Evolutionary conservation across 2,329 filamentous ascomycete species (phyloP), one percentile per base, ranked within the genome.

Genomic region (Colletotrichum phormii): DNA sequence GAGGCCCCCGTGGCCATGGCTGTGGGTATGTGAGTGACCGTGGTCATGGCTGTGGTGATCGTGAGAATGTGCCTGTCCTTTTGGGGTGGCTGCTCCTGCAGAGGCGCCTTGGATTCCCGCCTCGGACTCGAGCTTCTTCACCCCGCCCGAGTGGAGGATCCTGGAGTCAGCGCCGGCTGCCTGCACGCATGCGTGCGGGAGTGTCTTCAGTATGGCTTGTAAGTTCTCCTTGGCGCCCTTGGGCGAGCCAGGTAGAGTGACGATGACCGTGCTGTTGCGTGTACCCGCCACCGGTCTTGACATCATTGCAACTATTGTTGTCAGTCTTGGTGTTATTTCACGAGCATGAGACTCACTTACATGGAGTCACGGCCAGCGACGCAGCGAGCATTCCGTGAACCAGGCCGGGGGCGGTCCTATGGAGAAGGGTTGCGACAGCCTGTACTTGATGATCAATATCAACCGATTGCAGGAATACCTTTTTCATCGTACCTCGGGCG

Each of bases 151-250:
- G 81, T 99, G 97, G 5, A 98, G 83, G 0, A 85, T 82, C 76
- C 97, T 89, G 0, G 97, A 98, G 79, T 97, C 91, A 15, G 90
- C 91, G 1, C 96, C 97, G 0, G 93, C 91, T 33, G 94, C 94
- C 84, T 98, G 96, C 8, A 94, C 85, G 77, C 97, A 99, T n/a
- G 97, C 97, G 83, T 99, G 97, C 0, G 96, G 95, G 6, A 99
- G 84, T n/a, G 96, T 91, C 80, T 95, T 97, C 74, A 99, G 85
- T 7, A 99, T 87, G 1, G 95, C 92, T 79, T 97, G 91, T 0
- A 99, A 88, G 79, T 98, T 99, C 84, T 99, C 97, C 78, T 91
- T 94, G 9, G 97, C 97, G 1, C 95, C 97, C 81, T 98, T 98
- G 0, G 97, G 97, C 0, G 96, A 98, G 1, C 97, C 97, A 0